Evolutionary conservation across 176 grass and related monocot species (phyloP).

Genomic region (Lolium perenne): DNA sequence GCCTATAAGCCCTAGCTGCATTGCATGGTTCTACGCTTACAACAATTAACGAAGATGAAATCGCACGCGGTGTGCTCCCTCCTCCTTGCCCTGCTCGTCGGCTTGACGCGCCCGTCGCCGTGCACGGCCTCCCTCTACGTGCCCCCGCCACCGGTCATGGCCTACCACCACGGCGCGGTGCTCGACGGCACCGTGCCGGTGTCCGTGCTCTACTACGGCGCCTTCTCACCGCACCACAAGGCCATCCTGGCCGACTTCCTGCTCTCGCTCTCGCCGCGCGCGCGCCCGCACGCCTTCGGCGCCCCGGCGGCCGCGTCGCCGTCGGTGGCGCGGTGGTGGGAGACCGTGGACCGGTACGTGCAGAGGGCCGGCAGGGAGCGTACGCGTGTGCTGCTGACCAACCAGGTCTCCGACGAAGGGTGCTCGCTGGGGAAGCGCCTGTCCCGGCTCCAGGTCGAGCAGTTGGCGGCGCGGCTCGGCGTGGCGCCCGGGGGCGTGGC

Average conservation of each 20-base stretch:
- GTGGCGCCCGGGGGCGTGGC: conserved; percentile 61
- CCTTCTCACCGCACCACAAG: conserved; percentile 76
- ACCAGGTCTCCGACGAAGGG: conserved; percentile 63
- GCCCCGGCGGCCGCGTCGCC: not conserved
- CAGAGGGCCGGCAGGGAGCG: conserved; percentile 55
- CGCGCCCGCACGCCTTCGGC: conserved; percentile 29
- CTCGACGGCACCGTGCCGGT: conserved; percentile 70
- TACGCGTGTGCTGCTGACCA: conserved; percentile 71
- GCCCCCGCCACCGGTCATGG: conserved; percentile 55
- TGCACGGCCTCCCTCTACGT: conserved; percentile 59
- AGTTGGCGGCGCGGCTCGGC: conserved; percentile 64
- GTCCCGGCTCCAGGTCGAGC: conserved; percentile 49
- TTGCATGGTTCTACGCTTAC: not conserved
- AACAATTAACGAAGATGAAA: not conserved
- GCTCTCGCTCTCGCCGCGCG: conserved; percentile 66
- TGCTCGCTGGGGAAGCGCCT: conserved; percentile 65
- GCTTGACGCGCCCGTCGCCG: conserved; percentile 12
- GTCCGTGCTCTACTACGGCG: conserved; percentile 85
- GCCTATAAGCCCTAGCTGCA: not conserved
- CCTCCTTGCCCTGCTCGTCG: conserved; percentile 31
- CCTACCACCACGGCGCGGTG: conserved; percentile 70
- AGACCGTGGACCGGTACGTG: conserved; percentile 77
- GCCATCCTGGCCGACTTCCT: conserved; percentile 74
- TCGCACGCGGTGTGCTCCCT: not conserved
- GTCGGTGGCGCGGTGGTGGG: conserved; percentile 81